These are phyloP conservation scores for Myxozyma mucilagina DNA, from an alignment of 805 yeast species.

Conservation along the genomic window DNA sequence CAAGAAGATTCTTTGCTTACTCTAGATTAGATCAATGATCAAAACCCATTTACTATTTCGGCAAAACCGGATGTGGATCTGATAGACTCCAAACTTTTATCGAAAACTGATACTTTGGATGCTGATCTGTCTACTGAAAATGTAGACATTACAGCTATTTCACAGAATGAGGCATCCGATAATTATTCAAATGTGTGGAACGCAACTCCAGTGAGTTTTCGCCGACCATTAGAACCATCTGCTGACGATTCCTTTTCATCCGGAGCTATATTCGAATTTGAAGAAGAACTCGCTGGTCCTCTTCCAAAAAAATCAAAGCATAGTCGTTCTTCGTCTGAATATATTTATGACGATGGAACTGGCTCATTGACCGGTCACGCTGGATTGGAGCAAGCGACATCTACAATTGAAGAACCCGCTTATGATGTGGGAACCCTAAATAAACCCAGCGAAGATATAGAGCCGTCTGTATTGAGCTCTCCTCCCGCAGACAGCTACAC, in stretches of 20 bases:
- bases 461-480: background rate
- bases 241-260: slow-evolving; percentile 27
- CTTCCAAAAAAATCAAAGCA: slow-evolving; percentile 20
- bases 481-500: background rate
- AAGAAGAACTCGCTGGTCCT: slow-evolving; percentile 29
- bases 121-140: background rate
- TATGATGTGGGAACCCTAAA: background rate
- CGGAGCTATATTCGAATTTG: slow-evolving; percentile 28
- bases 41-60: background rate
- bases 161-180: background rate
- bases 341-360: slow-evolving; percentile 4
- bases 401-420: background rate
- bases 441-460: background rate
- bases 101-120: background rate
- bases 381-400: background rate
- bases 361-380: background rate
- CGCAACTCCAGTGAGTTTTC: slow-evolving; percentile 21
- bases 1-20: background rate
- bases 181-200: slow-evolving; percentile 11
- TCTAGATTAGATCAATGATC: slow-evolving; percentile 4
- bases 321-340: slow-evolving; percentile 16
- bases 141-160: background rate
- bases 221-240: slow-evolving; percentile 24
- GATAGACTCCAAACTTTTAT: background rate
- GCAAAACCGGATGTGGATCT: background rate